phyloP scores from a whole-genome alignment of 441 rosid species.

The Mallotus japonicus region DNA sequence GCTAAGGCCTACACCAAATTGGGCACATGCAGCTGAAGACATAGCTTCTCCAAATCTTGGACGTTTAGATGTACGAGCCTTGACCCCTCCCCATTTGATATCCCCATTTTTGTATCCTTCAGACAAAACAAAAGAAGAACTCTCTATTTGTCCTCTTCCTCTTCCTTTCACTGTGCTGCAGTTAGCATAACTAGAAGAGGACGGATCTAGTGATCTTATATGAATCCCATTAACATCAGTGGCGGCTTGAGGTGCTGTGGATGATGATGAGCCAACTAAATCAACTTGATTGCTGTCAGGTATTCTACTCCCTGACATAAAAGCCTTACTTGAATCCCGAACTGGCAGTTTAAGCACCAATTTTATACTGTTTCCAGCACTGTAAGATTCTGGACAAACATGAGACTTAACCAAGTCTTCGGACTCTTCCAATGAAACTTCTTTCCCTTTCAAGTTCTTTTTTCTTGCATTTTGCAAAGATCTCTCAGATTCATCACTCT shows the following conservation, averaged over 20 bases:
- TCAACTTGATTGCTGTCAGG: constrained; percentile 28
- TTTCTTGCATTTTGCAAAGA: constrained; percentile 47
- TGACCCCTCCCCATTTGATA: constrained; percentile 89
- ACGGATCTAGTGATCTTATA: constrained; percentile 32
- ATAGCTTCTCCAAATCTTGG: constrained; percentile 52
- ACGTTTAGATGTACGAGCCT: constrained; percentile 76
- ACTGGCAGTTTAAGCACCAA: constrained; percentile 78
- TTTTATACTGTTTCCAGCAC: constrained; percentile 54
- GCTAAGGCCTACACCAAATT: constrained; percentile 27
- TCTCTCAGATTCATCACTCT: constrained; percentile 65
- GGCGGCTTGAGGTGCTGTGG: constrained; percentile 33
- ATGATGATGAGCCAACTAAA: constrained; percentile 51
- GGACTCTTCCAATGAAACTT: constrained; percentile 46
- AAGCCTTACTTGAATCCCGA: constrained; percentile 51
- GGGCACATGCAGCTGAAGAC: constrained; percentile 35
- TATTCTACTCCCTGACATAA: constrained; percentile 30
- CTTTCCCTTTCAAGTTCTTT: constrained; percentile 71
- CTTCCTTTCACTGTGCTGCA: constrained; percentile 26
- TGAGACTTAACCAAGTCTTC: constrained; percentile 42
- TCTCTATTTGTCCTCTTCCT: constrained; percentile 30
- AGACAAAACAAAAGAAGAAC: constrained; percentile 35
- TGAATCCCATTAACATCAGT: constrained; percentile 33
- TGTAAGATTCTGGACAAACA: constrained; percentile 47
- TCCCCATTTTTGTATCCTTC: constrained; percentile 50
- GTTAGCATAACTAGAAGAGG: constrained; percentile 32